Evolutionary conservation across 768 basidiomycete genomes (phyloP).

Genomic region (Tulasnella sp.): DNA sequence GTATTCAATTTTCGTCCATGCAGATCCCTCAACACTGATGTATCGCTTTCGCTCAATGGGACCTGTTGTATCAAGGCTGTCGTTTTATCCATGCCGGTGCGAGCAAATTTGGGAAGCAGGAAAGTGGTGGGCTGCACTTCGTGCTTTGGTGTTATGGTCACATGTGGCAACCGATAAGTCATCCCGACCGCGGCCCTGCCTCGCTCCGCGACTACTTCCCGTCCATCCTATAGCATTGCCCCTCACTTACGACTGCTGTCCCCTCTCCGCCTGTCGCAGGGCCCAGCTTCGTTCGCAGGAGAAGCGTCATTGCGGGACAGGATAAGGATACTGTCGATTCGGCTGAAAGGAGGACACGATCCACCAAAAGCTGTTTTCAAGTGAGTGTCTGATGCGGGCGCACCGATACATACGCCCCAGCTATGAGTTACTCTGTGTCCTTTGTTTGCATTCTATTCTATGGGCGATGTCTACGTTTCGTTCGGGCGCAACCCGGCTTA

Average conservation of each 20-base stretch:
- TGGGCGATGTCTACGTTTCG: too few relatives aligned
- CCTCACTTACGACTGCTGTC: not conserved
- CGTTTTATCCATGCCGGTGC: not conserved
- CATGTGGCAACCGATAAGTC: too few relatives aligned
- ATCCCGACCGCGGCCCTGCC: too few relatives aligned
- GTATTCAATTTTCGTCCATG: conserved; percentile 27
- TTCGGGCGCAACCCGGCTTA: too few relatives aligned
- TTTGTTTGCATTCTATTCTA: not conserved
- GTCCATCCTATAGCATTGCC: not conserved
- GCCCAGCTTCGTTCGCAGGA: not conserved
- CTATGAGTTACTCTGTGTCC: not conserved
- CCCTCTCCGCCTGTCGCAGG: not conserved
- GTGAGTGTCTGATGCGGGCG: not conserved
- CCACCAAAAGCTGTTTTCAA: too few relatives aligned
- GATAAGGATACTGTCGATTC: not conserved
- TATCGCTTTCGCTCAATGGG: not conserved
- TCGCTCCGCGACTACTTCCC: too few relatives aligned
- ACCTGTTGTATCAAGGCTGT: not conserved
- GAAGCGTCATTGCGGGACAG: not conserved
- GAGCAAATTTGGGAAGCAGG: not conserved
- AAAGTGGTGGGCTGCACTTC: too few relatives aligned
- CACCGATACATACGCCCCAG: not conserved
- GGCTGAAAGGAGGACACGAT: not conserved
- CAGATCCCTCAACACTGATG: conserved; percentile 19
- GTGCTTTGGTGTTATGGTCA: too few relatives aligned